Conservation (phyloP, 2,329 filamentous ascomycete species). For the Tolypocladium guangdongense region DNA sequence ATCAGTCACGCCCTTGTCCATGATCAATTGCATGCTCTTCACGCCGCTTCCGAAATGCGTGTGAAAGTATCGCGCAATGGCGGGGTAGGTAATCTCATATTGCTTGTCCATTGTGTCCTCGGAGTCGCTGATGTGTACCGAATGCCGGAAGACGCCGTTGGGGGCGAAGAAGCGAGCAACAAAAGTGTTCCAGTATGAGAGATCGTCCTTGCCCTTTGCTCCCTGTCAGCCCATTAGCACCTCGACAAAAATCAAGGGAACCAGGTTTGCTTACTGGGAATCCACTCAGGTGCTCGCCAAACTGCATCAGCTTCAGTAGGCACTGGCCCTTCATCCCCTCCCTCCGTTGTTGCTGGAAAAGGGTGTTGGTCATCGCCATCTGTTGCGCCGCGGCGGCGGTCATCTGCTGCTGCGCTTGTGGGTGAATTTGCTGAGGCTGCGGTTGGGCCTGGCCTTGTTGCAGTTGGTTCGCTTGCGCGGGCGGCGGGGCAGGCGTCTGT, state of each 20-base stretch:
- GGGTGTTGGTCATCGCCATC: conserved; percentile 19
- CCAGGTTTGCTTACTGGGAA: conserved; percentile 37
- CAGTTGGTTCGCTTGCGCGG: conserved; percentile 19
- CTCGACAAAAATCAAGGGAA: background rate
- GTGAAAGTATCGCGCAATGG: conserved; percentile 78
- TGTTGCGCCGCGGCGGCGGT: conserved; percentile 22
- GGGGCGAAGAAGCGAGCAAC: conserved; percentile 73
- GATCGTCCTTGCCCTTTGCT: conserved; percentile 51
- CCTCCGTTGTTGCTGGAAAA: conserved; percentile 36
- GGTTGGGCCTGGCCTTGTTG: conserved; percentile 22
- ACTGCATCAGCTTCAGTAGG: conserved; percentile 49
- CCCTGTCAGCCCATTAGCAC: conserved; percentile 25
- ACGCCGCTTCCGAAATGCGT: conserved; percentile 84
- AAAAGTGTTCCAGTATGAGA: conserved; percentile 70
- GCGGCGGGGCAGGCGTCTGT: conserved; percentile 31
- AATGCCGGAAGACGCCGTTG: conserved; percentile 65
- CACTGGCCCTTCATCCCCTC: conserved; percentile 45
- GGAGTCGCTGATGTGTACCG: conserved; percentile 46
- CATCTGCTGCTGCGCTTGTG: conserved; percentile 18
- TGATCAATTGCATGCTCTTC: conserved; percentile 71
- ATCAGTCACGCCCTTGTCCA: conserved; percentile 55
- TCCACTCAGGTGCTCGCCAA: conserved; percentile 50
- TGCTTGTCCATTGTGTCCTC: conserved; percentile 58
- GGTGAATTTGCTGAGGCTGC: conserved; percentile 19
- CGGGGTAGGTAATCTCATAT: conserved; percentile 76